Evolutionary conservation across 768 basidiomycete species (phyloP).

Genomic region (Thelephora aurantiotincta): DNA sequence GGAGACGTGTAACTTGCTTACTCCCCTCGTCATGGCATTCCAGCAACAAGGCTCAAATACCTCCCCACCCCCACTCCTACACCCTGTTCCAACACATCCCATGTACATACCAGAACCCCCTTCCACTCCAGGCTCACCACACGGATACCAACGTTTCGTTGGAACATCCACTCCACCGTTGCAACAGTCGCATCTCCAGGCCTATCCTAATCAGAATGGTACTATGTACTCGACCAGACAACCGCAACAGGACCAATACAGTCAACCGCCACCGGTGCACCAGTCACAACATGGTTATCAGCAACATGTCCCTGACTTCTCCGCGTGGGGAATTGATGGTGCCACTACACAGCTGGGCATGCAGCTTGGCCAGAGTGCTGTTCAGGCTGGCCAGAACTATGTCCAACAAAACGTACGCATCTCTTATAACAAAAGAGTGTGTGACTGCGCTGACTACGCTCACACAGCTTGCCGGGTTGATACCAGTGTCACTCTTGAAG

Average conservation of each 20-base stretch:
- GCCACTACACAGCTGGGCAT: conserved; percentile 93
- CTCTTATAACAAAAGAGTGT: neutral
- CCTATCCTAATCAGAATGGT: conserved; percentile 13
- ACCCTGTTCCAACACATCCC: conserved; percentile 81
- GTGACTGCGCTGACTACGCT: conserved; percentile 5
- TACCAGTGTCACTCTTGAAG: conserved; percentile 68
- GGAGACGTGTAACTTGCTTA: too few relatives aligned
- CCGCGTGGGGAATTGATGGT: conserved; percentile 79
- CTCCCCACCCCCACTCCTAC: conserved; percentile 63
- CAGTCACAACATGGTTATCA: conserved; percentile 16
- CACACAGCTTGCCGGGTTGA: conserved; percentile 59
- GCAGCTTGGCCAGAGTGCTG: conserved; percentile 85
- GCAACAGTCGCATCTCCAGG: conserved; percentile 14
- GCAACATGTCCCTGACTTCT: conserved; percentile 30
- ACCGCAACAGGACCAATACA: conserved; percentile 6
- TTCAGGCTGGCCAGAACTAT: conserved; percentile 90
- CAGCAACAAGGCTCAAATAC: neutral
- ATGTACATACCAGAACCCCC: conserved; percentile 77
- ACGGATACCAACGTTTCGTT: conserved; percentile 55
- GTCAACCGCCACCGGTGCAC: conserved; percentile 6
- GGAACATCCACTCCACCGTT: conserved; percentile 39
- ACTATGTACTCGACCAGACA: conserved; percentile 4
- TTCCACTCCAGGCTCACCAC: conserved; percentile 58
- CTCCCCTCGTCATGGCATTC: neutral
- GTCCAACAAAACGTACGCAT: conserved; percentile 80